phyloP scores from a whole-genome alignment of 176 grass and related monocot species.

The Coix lacrymajobi region DNA sequence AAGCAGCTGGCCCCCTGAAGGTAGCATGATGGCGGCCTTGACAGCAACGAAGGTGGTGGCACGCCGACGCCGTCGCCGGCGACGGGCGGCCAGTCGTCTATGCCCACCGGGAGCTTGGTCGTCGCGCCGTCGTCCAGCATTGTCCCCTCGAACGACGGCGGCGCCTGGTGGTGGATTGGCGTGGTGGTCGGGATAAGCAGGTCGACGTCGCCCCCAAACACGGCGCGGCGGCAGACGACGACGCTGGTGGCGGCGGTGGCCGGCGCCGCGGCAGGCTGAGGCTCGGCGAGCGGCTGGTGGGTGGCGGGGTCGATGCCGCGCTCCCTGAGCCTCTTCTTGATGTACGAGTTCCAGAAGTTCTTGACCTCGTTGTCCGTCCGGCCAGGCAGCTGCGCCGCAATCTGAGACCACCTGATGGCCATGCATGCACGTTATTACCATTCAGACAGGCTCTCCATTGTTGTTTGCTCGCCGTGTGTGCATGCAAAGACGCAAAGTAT shows the following conservation, averaged over 20 bases:
- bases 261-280: accelerated
- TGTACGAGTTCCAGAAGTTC: constrained; percentile 96
- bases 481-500: too few relatives aligned
- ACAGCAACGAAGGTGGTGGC: background rate
- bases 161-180: background rate
- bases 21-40: constrained; percentile 3
- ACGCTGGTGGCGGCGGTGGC: background rate
- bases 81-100: constrained; percentile 29
- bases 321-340: constrained; percentile 70
- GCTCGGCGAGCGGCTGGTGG: constrained; percentile 45
- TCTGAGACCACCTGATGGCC: constrained; percentile 77
- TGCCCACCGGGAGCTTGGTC: constrained; percentile 2
- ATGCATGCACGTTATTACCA: background rate
- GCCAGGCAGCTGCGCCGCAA: constrained; percentile 77
- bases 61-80: background rate
- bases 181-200: constrained; percentile 9
- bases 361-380: constrained; percentile 97
- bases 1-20: background rate
- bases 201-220: constrained; percentile 33
- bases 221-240: background rate
- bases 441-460: background rate
- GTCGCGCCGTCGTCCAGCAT: constrained; percentile 1
- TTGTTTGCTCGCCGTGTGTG: too few relatives aligned
- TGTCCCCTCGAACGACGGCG: background rate
- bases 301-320: constrained; percentile 73